Conservation (phyloP, 2,329 filamentous ascomycete genomes). For the Fusarium goolgardi region DNA sequence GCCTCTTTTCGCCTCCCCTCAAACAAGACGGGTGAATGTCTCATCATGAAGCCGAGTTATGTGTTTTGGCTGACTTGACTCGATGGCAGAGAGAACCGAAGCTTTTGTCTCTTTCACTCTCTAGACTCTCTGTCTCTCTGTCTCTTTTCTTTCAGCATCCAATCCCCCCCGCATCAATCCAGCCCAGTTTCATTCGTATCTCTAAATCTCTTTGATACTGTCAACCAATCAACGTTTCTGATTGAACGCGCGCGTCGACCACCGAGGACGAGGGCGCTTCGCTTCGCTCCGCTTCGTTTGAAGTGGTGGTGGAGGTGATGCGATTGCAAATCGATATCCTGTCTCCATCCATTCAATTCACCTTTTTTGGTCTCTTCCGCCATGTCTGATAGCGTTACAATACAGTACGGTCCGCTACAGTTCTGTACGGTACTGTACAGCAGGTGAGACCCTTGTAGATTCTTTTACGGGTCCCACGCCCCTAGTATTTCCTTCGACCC, state of each 20-base stretch:
- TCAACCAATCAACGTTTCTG: constrained; percentile 1
- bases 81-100: background rate
- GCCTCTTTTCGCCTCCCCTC: constrained; percentile 25
- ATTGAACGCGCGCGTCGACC: constrained; percentile 31
- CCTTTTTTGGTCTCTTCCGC: constrained; percentile 6
- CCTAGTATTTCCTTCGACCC: constrained; percentile 15
- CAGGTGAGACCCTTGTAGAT: constrained; percentile 14
- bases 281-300: background rate
- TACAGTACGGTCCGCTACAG: background rate
- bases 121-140: background rate
- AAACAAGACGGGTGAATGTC: constrained; percentile 18
- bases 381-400: constrained; percentile 2
- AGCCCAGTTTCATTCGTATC: constrained; percentile 7
- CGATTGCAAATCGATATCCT: background rate
- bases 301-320: constrained; percentile 8
- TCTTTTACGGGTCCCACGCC: constrained; percentile 18
- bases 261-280: constrained; percentile 24
- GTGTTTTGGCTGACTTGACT: constrained; percentile 1
- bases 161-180: constrained; percentile 18
- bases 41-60: constrained; percentile 10
- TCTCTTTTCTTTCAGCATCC: constrained; percentile 3
- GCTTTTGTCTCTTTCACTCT: background rate
- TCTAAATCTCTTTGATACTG: constrained; percentile 4
- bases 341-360: constrained; percentile 5
- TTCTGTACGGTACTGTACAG: background rate